Evolutionary conservation across 257 asterid genomes (phyloP), one percentile per base, ranked within the genome.

Genomic region (Coffea canephora): DNA sequence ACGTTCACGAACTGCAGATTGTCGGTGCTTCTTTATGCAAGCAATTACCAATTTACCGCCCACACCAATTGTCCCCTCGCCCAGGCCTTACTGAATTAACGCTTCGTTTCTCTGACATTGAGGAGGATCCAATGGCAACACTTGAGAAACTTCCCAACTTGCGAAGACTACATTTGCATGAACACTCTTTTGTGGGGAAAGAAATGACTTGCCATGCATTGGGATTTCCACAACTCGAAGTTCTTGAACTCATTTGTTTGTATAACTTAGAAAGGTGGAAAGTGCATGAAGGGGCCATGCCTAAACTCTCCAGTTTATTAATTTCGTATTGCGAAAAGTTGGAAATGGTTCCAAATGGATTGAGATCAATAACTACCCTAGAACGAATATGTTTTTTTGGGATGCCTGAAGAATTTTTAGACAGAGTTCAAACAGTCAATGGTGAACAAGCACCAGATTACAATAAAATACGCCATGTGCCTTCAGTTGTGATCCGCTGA

Each of bases 121-220:
- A 45, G 71, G 82, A 79, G 46, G 77, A 71, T 8, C 71, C 72
- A 16, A 55, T 79, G 62, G 4, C 2, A 48, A 67, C 69, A 11
- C 69, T 71, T 3, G 77, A 79, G 31, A 70, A 21, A 48, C 71
- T 79, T 41, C 77, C 77, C 27, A 73, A 71, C 27, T 71, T 79
- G 16, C 18, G 7, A 8, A 4, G 1, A 2, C 72, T 79, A 25
- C 0, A 6, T n/a, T 31, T 79, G 14, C 43, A 39, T 3, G 43
- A 39, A n/a, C 6, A 52, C 4, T 46, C 81, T 6, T 78, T 50
- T 69, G 41, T 27, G 10, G 81, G 81, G 55, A 78, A 16, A 34
- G 25, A 78, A 64, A 69, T 69, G 75, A 43, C 21, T 36, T 78
- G 69, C 62, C 50, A 50, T 69, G 34, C n/a, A 31, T 19, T 21